Conservation (phyloP, 192 early-diverging fungal genomes). For the Podila clonocystis region DNA sequence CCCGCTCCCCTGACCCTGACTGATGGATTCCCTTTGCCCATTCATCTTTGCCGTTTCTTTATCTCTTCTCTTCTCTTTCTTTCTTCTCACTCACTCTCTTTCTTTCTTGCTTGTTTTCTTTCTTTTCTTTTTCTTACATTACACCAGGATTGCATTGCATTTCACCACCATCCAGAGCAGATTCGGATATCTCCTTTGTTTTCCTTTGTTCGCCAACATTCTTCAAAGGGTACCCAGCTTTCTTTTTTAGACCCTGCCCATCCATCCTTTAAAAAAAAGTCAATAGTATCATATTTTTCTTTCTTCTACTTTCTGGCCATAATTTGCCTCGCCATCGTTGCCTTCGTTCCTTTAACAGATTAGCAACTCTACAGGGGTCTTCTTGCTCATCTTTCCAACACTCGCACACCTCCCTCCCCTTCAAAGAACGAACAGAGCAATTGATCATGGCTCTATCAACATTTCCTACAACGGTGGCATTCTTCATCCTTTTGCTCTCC, state of each 20-base stretch:
- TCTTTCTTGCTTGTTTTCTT: neutral
- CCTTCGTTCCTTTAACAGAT: too few species aligned
- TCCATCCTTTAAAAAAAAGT: too few species aligned
- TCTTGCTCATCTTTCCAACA: neutral
- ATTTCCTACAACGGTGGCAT: neutral
- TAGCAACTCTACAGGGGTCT: too few species aligned
- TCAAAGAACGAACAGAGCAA: neutral
- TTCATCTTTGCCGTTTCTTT: neutral
- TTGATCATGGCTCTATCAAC: constrained; percentile 7
- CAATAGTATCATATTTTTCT: neutral
- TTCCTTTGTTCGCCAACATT: neutral
- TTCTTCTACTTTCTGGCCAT: neutral
- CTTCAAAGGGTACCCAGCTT: neutral
- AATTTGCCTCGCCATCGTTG: neutral
- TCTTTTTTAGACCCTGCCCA: neutral
- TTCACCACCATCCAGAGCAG: neutral
- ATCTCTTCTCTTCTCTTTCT: neutral
- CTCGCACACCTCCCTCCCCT: neutral
- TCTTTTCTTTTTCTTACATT: neutral
- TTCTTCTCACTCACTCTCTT: neutral
- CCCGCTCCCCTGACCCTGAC: too few species aligned
- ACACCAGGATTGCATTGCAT: too few species aligned
- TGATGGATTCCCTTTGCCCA: too few species aligned
- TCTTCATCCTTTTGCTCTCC: neutral
- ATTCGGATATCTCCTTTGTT: neutral